Conservation (phyloP, 2,329 filamentous ascomycete genomes). For the Nemania abortiva region DNA sequence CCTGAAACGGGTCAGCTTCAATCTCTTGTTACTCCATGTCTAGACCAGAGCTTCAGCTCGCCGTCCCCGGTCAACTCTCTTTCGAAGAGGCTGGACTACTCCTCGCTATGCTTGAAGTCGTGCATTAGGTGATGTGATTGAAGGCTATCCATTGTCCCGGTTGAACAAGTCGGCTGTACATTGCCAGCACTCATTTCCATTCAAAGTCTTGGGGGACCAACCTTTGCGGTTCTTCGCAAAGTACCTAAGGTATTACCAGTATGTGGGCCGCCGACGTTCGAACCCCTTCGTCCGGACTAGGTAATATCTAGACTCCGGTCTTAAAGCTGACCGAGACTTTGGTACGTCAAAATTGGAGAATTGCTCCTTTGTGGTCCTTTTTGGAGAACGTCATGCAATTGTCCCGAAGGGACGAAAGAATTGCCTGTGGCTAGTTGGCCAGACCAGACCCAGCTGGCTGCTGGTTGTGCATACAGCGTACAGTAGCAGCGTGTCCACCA, state of each 20-base stretch:
- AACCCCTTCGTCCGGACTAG: constrained; percentile 4
- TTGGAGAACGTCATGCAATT: constrained; percentile 7
- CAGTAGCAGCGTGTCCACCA: background rate
- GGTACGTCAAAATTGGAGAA: constrained; percentile 13
- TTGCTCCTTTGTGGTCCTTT: constrained; percentile 1
- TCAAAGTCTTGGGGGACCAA: constrained; percentile 13
- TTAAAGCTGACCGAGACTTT: constrained; percentile 14
- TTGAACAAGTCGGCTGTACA: background rate
- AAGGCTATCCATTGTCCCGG: background rate
- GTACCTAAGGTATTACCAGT: background rate
- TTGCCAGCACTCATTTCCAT: background rate
- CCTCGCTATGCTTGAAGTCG: background rate
- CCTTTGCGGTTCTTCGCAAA: background rate
- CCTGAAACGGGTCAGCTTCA: constrained; percentile 11
- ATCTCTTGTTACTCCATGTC: background rate
- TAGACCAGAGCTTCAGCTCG: constrained; percentile 8
- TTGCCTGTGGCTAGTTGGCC: constrained; percentile 4
- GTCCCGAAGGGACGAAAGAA: constrained; percentile 7
- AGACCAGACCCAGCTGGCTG: constrained; percentile 9
- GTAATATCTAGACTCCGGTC: constrained; percentile 2
- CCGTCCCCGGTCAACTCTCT: background rate
- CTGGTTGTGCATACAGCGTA: background rate
- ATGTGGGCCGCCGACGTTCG: background rate
- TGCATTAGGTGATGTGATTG: constrained; percentile 10
- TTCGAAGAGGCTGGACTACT: background rate